Base-by-base conservation (phyloP, 768 basidiomycete species). In the Neoboletus magnificus region DNA sequence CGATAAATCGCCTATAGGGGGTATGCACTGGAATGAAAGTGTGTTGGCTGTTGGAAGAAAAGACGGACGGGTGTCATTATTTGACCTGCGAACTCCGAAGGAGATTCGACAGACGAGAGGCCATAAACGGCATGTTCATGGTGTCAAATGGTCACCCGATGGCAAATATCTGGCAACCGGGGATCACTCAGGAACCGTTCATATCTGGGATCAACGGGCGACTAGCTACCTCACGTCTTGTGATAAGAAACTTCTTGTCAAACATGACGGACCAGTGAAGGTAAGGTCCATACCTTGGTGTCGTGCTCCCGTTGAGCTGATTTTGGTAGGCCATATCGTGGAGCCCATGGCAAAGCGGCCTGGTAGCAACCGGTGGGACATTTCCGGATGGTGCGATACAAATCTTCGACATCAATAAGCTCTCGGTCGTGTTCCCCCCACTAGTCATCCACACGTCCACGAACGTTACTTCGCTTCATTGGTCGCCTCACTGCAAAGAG, bases 401-500 rank as follows among this genome's bases (percentile, higher is more conserved):
- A 55, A 74, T 84, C 39, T 85, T 82, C 76, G 77, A 76, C 36
- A 56, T 74, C 27, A 61, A 71, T 25, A 73, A 73, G 44, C 41
- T 64, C 43, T 81, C 82, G 4, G 70, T 77, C 12, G 73, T 77
- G 8, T 74, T 74, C 12, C 75, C 79, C 39, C 81, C 84, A 4
- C 67, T 79, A 18, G 79, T 80, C 33, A 67, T 80, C 50, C 48
- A 64, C 36, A 66, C 74, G 20, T 68, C 73, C 49, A 79, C 82
- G 15, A 82, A 80, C 66, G 77, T 86, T 50, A 85, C 82, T 47
- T 85, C 80, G 18, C 75, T 84, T 51, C 77, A 80, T 58, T 89
- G 82, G 75, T 89, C 91, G 16, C 82, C 85, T 5, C 87, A 92
- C 58, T 85, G 85, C 64, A 91, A 91, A 60, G 93, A 96, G 64